A percentile compares a stretch with the other conserved stretches of the same genome.
Conservation (phyloP, 2,329 filamentous ascomycete species). For the Cercospora sesami region DNA sequence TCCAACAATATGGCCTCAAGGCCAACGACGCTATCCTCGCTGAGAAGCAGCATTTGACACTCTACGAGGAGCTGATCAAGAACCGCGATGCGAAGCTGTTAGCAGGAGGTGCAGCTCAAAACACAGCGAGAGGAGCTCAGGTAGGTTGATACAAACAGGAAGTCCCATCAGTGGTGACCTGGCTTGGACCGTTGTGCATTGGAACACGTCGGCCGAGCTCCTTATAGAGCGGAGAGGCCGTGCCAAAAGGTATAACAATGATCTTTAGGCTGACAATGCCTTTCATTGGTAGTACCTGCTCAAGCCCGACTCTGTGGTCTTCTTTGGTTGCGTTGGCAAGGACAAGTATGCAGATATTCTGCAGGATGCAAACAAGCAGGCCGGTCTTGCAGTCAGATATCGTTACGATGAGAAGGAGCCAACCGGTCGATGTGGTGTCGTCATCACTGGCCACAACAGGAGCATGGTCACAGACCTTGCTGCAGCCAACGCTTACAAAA, state of each 20-base stretch:
- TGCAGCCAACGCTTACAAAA: conserved; percentile 94
- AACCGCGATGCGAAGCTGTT: conserved; percentile 93
- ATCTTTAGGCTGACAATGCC: conserved; percentile 16
- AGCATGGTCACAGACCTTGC: conserved; percentile 93
- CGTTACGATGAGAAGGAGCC: conserved; percentile 79
- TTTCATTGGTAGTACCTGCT: conserved; percentile 71
- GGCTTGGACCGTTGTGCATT: not conserved
- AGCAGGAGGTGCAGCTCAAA: conserved; percentile 93
- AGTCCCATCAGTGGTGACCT: not conserved
- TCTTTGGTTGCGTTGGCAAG: conserved; percentile 88
- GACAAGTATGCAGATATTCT: conserved; percentile 95
- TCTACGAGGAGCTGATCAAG: conserved; percentile 92
- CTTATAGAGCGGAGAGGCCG: not conserved
- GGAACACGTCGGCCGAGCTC: not conserved
- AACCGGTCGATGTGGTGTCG: conserved; percentile 90
- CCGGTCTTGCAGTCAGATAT: conserved; percentile 91
- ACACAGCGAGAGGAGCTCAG: conserved; percentile 91
- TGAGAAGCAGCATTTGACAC: conserved; percentile 80
- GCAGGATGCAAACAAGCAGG: conserved; percentile 78
- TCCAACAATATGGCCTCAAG: conserved; percentile 92
- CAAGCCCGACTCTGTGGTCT: conserved; percentile 82
- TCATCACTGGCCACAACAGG: conserved; percentile 96
- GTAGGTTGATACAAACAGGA: conserved; percentile 39
- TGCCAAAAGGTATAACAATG: not conserved
- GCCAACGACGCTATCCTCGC: conserved; percentile 97